Evolutionary conservation across 306 rosid genomes (phyloP).

Genomic region (Clitoria ternatea): DNA sequence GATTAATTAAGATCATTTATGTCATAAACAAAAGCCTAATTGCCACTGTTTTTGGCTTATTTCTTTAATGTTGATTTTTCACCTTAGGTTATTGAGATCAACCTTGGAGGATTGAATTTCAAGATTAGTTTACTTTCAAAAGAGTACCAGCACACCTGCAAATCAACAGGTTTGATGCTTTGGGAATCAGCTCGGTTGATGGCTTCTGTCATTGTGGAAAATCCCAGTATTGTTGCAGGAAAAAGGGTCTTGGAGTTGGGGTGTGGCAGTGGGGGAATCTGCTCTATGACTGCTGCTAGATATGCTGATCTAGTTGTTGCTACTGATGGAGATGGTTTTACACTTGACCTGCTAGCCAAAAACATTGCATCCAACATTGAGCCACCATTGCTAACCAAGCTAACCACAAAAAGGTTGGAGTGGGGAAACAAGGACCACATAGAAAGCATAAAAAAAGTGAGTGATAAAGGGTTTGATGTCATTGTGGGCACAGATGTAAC

Average conservation of each 20-base stretch:
- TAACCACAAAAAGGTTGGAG: slow-evolving; percentile 42
- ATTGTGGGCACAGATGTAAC: slow-evolving; percentile 89
- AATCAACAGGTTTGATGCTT: slow-evolving; percentile 85
- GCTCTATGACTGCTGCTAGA: slow-evolving; percentile 71
- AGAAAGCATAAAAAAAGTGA: slow-evolving; percentile 52
- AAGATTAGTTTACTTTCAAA: slow-evolving; percentile 62
- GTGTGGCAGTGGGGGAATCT: slow-evolving; percentile 81
- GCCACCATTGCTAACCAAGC: slow-evolving; percentile 40
- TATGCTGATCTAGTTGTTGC: slow-evolving; percentile 64
- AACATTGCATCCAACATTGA: slow-evolving; percentile 63
- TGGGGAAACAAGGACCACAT: slow-evolving; percentile 77
- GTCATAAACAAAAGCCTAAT: not conserved
- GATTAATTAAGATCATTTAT: not conserved
- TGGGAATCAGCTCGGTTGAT: slow-evolving; percentile 95
- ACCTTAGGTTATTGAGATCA: slow-evolving; percentile 49
- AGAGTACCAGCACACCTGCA: slow-evolving; percentile 89
- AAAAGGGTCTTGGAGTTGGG: slow-evolving; percentile 87
- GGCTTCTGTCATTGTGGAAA: slow-evolving; percentile 75
- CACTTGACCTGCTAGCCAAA: slow-evolving; percentile 60
- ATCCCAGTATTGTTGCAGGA: slow-evolving; percentile 63
- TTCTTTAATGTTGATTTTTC: not conserved
- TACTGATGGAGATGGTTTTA: slow-evolving; percentile 75
- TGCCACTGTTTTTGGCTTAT: not conserved
- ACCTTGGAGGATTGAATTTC: slow-evolving; percentile 53
- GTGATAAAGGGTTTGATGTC: slow-evolving; percentile 57